Percentiles rank a stretch among this genome's conserved stretches.
Evolutionary conservation across 1,139 yeast genomes (phyloP).

Genomic region (Scheffersomyces parashehatae): DNA sequence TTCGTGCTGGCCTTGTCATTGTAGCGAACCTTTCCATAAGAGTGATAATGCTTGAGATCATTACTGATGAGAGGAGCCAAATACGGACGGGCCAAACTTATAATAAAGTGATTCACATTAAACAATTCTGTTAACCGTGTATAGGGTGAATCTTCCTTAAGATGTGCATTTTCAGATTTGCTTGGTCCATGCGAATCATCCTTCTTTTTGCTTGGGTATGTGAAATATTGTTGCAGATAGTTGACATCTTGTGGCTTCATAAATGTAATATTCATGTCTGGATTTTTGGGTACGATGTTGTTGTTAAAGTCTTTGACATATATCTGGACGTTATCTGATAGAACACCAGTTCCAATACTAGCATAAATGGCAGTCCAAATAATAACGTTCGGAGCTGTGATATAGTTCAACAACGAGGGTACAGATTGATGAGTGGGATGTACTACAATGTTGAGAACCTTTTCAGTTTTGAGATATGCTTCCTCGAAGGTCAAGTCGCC

Average conservation of each 20-base stretch:
- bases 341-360: conserved; percentile 68
- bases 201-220: conserved; percentile 16
- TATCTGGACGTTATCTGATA: conserved; percentile 61
- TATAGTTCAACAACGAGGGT: conserved; percentile 80
- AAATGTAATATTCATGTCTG: conserved; percentile 35
- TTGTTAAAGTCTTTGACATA: conserved; percentile 70
- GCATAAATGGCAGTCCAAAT: conserved; percentile 85
- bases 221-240: conserved; percentile 43
- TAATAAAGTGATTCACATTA: conserved; percentile 89
- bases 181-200: conserved; percentile 7
- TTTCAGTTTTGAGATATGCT: conserved; percentile 82
- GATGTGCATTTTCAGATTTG: conserved; percentile 18
- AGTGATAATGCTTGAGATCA: conserved; percentile 66
- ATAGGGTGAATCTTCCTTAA: conserved; percentile 61
- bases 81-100: conserved; percentile 89
- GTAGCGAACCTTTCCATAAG: conserved; percentile 37
- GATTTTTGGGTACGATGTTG: conserved; percentile 47
- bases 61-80: conserved; percentile 84
- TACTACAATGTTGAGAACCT: conserved; percentile 82
- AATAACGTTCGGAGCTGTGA: conserved; percentile 92
- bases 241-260: conserved; percentile 51
- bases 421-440: conserved; percentile 76
- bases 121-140: conserved; percentile 87
- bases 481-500: conserved; percentile 92
- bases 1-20: conserved; percentile 6